Base-by-base conservation (phyloP, 805 yeast genomes). In the Candida krabiensis region DNA sequence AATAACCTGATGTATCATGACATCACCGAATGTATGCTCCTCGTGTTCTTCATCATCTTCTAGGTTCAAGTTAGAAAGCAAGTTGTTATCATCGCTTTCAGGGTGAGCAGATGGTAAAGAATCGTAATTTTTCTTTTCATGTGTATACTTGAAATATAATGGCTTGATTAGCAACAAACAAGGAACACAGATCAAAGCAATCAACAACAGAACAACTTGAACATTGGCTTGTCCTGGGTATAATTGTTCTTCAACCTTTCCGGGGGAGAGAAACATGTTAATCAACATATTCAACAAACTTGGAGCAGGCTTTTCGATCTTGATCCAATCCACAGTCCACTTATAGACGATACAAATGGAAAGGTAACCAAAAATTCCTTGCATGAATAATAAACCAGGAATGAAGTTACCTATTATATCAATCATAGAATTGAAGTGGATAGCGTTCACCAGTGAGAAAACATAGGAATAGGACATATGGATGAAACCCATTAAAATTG, bases 1-100 rank as follows among this genome's bases (percentile, higher is more conserved):
- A 52, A 91, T 91, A 17, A 91, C 96, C 66, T 91, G 99, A 64
- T 91, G 96, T 52, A 91, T 91, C 83, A 91, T 84, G 23, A 93
- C 79, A 55, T 91, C 99, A 32, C 97, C 97, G 60, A 91, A 86
- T 44, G 82, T 76, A 54, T 81, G 83, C 30, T 67, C 81, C 28
- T 67, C 78, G 40, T 67, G 71, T 41, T 74, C 75, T 14, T 75
- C 84, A 25, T 69, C 80, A 29, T 73, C 78, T 30, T 69, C 79
- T 18, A 64, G 36, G 35, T 57, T 51, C 31, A 61, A 37, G 34
- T 57, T 58, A 9, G 58, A 46, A n/a, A 62, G 48, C 19, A 62
- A 47, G 30, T 66, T 69, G 30, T 61, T 56, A 9, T 56, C 53
- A 15, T 57, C 56, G 13, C 36, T 19, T 9, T 33, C 41, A 5